These are phyloP conservation scores for Boletus patriciae DNA, from an alignment of 768 basidiomycete species.

Conservation along the genomic window DNA sequence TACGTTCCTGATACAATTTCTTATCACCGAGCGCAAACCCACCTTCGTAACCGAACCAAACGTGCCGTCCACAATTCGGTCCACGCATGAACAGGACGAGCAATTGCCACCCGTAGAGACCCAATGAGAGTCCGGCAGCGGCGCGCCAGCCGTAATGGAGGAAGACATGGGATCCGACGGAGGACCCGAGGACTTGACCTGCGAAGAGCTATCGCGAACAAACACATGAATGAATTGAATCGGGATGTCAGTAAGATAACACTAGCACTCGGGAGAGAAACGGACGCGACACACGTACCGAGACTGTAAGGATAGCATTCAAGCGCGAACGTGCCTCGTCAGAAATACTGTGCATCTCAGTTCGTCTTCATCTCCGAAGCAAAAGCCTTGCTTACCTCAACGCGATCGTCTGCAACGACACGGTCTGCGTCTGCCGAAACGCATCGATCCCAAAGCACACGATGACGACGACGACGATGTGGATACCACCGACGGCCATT, in stretches of 20 bases:
- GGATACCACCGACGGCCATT: conserved; percentile 38
- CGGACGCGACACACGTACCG: conserved; percentile 17
- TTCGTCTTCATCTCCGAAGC: neutral
- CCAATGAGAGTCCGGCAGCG: conserved; percentile 35
- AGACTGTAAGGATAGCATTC: conserved; percentile 30
- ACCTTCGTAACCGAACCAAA: conserved; percentile 67
- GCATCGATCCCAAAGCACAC: conserved; percentile 43
- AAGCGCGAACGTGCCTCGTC: conserved; percentile 30
- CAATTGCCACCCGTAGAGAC: conserved; percentile 35
- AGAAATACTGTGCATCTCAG: conserved; percentile 24
- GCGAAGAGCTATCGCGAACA: conserved; percentile 25
- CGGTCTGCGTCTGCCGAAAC: conserved; percentile 41
- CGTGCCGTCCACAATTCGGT: conserved; percentile 34
- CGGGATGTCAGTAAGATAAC: neutral
- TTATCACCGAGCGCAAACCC: conserved; percentile 32
- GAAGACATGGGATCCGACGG: conserved; percentile 42
- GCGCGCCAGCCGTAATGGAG: conserved; percentile 41
- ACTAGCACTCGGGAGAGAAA: neutral
- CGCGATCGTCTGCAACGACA: conserved; percentile 32
- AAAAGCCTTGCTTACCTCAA: conserved; percentile 18
- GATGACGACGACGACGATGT: conserved; percentile 41
- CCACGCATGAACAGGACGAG: conserved; percentile 39
- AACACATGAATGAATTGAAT: neutral
- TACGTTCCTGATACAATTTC: neutral
- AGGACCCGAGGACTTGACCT: conserved; percentile 47